Evolutionary conservation across 495 filamentous ascomycete species (phyloP), one percentile per base, ranked within the genome.

Genomic region (Hypoxylon cercidicola): DNA sequence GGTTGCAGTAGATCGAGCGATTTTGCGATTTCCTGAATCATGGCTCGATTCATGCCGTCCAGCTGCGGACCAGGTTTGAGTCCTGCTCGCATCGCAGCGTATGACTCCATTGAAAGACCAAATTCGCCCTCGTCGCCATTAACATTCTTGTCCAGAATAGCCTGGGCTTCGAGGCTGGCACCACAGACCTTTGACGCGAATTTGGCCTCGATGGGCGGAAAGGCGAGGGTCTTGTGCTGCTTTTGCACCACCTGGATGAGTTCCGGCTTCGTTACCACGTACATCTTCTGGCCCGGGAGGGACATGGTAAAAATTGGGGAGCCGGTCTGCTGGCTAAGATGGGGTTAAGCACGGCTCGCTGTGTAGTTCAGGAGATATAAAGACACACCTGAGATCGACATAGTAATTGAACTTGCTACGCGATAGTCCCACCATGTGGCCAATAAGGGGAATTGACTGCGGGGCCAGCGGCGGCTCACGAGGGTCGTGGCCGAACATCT

Each of bases 191-290:
- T 73, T 7, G 54, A 57, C 10, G 72, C 70, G 30, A 75, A 71
- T 48, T 78, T 78, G 37, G 72, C 71, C 35, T 68, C 74, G 34
- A 80, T 73, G 4, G 79, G 75, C 8, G 70, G 64, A 52, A 78
- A 79, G 18, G 75, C 70, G n/a, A 81, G 68, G 1, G 49, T 57
- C 30, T 69, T 69, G 55, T 65, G 65, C 25, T 75, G 75, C 16
- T 69, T 71, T 47, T 80, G 76, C 10, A 68, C 70, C 12, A 61
- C 41, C 43, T 72, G 69, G 50, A 81, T 70, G 20, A 79, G 69
- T 15, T 75, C 69, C 0, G 75, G 65, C 6, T 58, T 65, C 1
- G 68, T 77, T 5, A 75, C 70, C 15, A 80, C 62, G 50, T 81
- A 81, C 46, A 78, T 73, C 52, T 75, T 75, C 32, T 69, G 68